Base-by-base conservation (phyloP, 768 basidiomycete genomes). In the Leccinellum luteum region DNA sequence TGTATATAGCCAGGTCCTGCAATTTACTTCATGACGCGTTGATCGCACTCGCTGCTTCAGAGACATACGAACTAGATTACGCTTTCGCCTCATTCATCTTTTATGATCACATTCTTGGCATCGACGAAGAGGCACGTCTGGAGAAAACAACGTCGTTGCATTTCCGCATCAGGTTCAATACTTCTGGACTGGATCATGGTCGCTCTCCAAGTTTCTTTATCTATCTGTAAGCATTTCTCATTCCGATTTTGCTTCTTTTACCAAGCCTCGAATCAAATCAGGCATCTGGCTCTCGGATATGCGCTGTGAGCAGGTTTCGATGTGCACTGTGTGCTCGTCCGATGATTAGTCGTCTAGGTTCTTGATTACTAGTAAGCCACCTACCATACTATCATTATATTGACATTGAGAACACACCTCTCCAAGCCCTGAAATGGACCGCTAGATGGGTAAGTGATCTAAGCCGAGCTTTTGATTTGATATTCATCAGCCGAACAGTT, bases 201-300 rank as follows among this genome's bases (percentile, higher is more conserved):
- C 52, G 4, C 58, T 60, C 32, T 60, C 59, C 23, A 45, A 48
- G 32, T 0, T 54, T 31, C 58, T 60, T 17, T 60, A 60, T 8
- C 41, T 60, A 15, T 6, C 32, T 25, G 58, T 52, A 32, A 44
- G 49, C 1, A 5, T 59, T 38, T 15, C n/a, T 51, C 10, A 32
- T 5, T 28, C 17, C 15, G 6, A 28, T 14, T 19, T 10, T n/a
- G 17, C 15, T 19, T 27, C 30, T 31, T 27, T n/a, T 6, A 19
- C 47, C 49, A 19, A 43, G 1, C 32, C 32, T 27, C 15, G 17
- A 30, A 31, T 25, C 38, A 60, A 57, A 59, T 51, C 43, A 59
- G 57, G 47, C 59, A 60, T 13, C 25, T 31, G 48, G 25, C 48
- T 25, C 45, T 61, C 21, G 47, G 13, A 28, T 56, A 48, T 41